Evolutionary conservation across 768 basidiomycete genomes (phyloP).

Genomic region (Mycena haematopus): DNA sequence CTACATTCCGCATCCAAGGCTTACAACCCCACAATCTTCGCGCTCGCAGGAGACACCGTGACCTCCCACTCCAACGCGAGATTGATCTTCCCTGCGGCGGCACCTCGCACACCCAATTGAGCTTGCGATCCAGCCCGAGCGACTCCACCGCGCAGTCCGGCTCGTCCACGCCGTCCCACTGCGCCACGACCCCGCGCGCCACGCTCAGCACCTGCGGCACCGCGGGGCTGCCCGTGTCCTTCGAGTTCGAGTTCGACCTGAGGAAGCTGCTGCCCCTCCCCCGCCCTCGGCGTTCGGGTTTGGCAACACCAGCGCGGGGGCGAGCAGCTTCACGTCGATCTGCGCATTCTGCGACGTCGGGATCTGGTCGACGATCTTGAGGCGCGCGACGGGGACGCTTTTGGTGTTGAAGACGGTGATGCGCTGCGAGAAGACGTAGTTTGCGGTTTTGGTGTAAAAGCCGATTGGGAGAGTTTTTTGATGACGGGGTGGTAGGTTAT

Average conservation of each 20-base stretch:
- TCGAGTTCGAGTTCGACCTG: not conserved
- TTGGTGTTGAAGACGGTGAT: not conserved
- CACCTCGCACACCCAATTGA: not conserved
- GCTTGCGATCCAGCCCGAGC: not conserved
- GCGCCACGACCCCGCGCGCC: not conserved
- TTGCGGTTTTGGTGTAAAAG: no score
- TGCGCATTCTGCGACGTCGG: not conserved
- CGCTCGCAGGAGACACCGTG: not conserved
- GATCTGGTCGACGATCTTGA: conserved; percentile 2
- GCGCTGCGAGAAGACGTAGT: not conserved
- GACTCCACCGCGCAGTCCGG: not conserved
- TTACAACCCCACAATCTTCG: no score
- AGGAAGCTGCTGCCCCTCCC: not conserved
- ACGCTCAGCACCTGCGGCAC: not conserved
- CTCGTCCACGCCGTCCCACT: not conserved
- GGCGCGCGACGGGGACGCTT: not conserved
- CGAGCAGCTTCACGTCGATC: not conserved
- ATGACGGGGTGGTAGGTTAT: not conserved
- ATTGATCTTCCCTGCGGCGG: not conserved
- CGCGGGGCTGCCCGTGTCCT: no score
- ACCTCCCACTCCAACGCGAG: not conserved
- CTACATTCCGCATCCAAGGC: no score
- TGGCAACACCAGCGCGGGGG: not conserved
- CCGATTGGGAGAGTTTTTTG: no score
- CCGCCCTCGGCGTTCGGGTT: not conserved